Conservation (phyloP, 306 rosid species). For the barrel medic (Medicago truncatula) region DNA sequence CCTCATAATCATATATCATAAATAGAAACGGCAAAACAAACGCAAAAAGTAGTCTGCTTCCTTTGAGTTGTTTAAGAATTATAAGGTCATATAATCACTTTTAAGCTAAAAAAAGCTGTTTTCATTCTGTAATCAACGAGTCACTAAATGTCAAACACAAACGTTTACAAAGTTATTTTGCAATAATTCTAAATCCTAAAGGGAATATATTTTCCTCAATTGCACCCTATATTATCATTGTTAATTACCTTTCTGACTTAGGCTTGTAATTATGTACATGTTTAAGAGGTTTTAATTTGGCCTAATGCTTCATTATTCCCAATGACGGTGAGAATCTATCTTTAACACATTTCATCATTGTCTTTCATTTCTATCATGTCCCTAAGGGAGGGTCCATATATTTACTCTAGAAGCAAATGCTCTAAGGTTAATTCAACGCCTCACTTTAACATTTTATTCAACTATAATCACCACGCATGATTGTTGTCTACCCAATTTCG, state of each 20-base stretch:
- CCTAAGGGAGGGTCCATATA: conserved; percentile 32
- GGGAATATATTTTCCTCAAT: conserved; percentile 34
- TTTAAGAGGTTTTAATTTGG: conserved; percentile 16
- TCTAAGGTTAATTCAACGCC: conserved; percentile 45
- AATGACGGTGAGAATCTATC: conserved; percentile 44
- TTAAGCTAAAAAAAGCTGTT: conserved; percentile 48
- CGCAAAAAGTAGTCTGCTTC: conserved; percentile 17
- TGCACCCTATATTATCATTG: conserved; percentile 8
- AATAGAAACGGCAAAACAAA: not conserved
- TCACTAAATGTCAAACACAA: conserved; percentile 51
- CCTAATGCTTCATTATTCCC: conserved; percentile 51
- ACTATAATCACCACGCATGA: conserved; percentile 43
- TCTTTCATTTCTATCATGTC: conserved; percentile 35
- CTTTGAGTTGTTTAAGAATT: conserved; percentile 37
- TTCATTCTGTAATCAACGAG: conserved; percentile 37
- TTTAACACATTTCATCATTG: conserved; percentile 15
- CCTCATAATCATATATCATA: not conserved
- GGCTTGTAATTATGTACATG: conserved; percentile 37
- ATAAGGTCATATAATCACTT: conserved; percentile 41
- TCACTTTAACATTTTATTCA: conserved; percentile 32
- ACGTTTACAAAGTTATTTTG: conserved; percentile 39
- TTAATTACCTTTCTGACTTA: conserved; percentile 36
- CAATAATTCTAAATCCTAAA: conserved; percentile 41
- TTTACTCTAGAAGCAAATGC: conserved; percentile 42
- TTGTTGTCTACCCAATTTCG: conserved; percentile 45